Percentiles rank a stretch among this genome's conserved stretches.
These are phyloP conservation scores for Tuber melanosporum DNA, from an alignment of 495 filamentous ascomycete genomes.

Conservation along the genomic window DNA sequence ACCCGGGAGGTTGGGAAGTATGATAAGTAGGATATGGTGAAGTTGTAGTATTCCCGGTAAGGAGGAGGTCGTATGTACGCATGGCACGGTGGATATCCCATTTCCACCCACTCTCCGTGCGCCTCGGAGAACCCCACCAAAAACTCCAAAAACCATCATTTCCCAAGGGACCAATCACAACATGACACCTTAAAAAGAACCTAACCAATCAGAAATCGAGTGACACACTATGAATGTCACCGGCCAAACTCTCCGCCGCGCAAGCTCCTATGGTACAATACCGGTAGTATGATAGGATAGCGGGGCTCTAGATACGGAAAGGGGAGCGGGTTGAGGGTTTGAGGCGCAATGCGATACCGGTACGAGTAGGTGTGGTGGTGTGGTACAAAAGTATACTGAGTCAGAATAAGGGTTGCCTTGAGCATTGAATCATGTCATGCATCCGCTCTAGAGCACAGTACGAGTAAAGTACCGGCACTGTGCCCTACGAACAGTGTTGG, in stretches of 20 bases:
- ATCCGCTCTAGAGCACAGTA: not conserved
- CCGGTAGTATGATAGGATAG: too few species aligned
- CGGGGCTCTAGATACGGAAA: not conserved
- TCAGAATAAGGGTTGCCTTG: not conserved
- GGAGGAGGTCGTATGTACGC: too few species aligned
- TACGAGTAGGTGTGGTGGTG: not conserved
- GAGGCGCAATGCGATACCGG: not conserved
- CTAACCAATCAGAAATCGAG: not conserved
- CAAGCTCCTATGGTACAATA: not conserved
- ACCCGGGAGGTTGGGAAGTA: too few species aligned
- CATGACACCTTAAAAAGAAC: not conserved
- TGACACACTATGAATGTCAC: not conserved
- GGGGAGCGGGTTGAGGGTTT: too few species aligned
- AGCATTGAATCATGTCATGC: not conserved
- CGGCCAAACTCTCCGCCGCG: not conserved
- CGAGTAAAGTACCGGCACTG: too few species aligned
- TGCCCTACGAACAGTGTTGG: too few species aligned
- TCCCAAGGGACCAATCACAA: not conserved
- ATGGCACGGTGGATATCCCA: too few species aligned
- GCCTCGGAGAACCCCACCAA: not conserved
- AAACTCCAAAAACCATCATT: not conserved
- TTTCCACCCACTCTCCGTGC: too few species aligned
- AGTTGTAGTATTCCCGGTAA: too few species aligned
- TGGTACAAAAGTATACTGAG: not conserved
- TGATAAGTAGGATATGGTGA: too few species aligned